Base-by-base conservation (phyloP, 2,329 filamentous ascomycete species). In the Chaetomiaceae sp. region DNA sequence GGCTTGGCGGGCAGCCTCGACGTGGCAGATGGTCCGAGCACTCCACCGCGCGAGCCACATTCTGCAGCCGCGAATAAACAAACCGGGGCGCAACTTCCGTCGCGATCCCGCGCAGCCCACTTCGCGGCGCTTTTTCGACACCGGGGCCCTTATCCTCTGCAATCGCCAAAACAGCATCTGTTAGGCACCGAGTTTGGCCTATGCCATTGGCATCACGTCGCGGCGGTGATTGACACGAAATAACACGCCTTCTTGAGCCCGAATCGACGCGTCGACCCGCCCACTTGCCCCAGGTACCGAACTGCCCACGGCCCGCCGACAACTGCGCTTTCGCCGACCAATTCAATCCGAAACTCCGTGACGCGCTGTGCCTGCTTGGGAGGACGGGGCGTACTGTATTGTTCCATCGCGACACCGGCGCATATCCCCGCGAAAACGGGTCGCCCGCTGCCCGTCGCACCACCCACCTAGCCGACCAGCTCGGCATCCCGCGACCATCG, bases 211-310 rank as follows among this genome's bases (percentile, higher is more conserved):
- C 26, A 22, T 30, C 35, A 20, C 18, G 22, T 34, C 15, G 3
- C 33, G 43, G 29, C 22, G 19, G 18, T 14, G n/a, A 20, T 40
- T 27, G 27, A 47, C 47, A 42, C 47, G 49, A 48, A 43, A 48
- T 26, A 38, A 43, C 22, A 15, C 39, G 39, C 29, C 29, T 17
- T 14, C 19, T 6, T 20, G 29, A 33, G 11, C 39, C 20, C 47
- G 46, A 49, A 46, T 57, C 47, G 56, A 57, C 53, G 56, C 55
- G 56, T 57, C 49, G 44, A 42, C 45, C 24, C 48, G 42, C 47
- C 39, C 35, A 24, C 33, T 32, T n/a, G n/a, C n/a, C n/a, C n/a
- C n/a, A n/a, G n/a, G n/a, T n/a, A n/a, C n/a, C n/a, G n/a, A n/a
- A n/a, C n/a, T n/a, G n/a, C n/a, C n/a, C 29, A 6, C 22, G 10